Conservation (phyloP, 176 grass and related monocot species). For the Carex parvula region DNA sequence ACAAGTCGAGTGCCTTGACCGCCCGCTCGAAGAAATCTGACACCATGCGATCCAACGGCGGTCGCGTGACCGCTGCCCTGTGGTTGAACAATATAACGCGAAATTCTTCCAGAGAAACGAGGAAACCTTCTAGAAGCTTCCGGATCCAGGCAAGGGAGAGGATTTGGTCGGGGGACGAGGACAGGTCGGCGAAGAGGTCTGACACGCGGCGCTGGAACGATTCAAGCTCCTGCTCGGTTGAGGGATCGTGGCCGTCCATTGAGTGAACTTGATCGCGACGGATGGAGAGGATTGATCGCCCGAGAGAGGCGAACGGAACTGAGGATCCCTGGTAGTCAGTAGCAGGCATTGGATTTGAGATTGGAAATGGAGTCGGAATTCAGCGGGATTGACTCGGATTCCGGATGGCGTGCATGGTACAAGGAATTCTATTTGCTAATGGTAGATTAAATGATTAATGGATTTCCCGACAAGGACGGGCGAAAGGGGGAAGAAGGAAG, state of each 20-base stretch:
- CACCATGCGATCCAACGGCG: conserved; percentile 36
- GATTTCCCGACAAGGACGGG: neutral
- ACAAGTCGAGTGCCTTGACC: conserved; percentile 89
- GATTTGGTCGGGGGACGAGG: conserved; percentile 25
- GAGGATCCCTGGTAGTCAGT: conserved; percentile 72
- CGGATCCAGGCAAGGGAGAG: conserved; percentile 67
- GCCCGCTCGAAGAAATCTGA: conserved; percentile 69
- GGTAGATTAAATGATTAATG: neutral
- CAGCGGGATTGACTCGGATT: conserved; percentile 17
- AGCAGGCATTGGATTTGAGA: conserved; percentile 58
- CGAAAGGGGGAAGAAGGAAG: neutral
- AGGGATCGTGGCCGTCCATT: conserved; percentile 26
- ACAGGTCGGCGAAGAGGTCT: conserved; percentile 41
- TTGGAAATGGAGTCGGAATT: conserved; percentile 8
- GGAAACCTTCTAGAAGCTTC: conserved; percentile 64
- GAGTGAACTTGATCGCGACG: conserved; percentile 49
- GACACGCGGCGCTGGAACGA: conserved; percentile 64
- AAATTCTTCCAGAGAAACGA: conserved; percentile 72
- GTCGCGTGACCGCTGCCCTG: conserved; percentile 21
- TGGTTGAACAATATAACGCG: conserved; percentile 36
- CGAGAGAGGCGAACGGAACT: conserved; percentile 53
- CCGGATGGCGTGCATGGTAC: neutral
- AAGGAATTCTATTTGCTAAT: too few relatives aligned
- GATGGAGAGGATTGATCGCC: conserved; percentile 57
- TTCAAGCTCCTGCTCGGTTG: conserved; percentile 41